Percentiles rank a stretch among this genome's conserved stretches.
phyloP scores from a whole-genome alignment of 2,329 filamentous ascomycete genomes.

The Venturia aucupariae region DNA sequence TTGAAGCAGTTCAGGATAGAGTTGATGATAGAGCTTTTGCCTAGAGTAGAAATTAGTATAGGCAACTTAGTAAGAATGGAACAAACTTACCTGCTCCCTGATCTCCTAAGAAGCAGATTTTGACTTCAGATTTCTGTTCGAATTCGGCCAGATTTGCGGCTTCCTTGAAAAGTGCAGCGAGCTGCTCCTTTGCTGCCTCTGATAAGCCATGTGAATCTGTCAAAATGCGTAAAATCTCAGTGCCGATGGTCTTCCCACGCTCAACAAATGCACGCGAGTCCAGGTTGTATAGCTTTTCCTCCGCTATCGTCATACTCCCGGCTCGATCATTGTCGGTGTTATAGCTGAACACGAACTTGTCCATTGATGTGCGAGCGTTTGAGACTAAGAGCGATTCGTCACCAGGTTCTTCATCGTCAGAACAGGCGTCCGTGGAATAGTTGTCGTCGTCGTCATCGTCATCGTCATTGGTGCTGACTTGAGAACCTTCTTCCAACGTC shows the following conservation, averaged over 20 bases:
- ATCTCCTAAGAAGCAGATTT: not conserved
- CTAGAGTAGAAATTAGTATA: no score
- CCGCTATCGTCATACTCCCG: not conserved
- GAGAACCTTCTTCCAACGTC: no score
- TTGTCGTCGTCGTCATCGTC: not conserved
- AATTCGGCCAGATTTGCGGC: not conserved
- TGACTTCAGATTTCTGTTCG: not conserved
- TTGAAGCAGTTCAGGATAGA: no score
- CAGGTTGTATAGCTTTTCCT: not conserved
- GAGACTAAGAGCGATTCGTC: no score
- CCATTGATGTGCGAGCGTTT: no score
- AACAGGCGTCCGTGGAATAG: no score
- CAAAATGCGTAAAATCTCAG: not conserved
- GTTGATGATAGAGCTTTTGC: no score
- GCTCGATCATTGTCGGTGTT: not conserved
- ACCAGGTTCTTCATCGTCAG: no score
- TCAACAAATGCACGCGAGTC: not conserved
- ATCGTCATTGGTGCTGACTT: no score
- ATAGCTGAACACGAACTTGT: not conserved
- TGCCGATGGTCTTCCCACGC: not conserved
- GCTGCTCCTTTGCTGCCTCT: not conserved
- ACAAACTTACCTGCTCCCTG: not conserved
- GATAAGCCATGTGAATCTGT: not conserved
- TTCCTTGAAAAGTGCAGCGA: not conserved
- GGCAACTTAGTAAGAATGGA: no score